phyloP scores from a whole-genome alignment of 352 stramenopile genomes.

The Phytophthora tubulina region DNA sequence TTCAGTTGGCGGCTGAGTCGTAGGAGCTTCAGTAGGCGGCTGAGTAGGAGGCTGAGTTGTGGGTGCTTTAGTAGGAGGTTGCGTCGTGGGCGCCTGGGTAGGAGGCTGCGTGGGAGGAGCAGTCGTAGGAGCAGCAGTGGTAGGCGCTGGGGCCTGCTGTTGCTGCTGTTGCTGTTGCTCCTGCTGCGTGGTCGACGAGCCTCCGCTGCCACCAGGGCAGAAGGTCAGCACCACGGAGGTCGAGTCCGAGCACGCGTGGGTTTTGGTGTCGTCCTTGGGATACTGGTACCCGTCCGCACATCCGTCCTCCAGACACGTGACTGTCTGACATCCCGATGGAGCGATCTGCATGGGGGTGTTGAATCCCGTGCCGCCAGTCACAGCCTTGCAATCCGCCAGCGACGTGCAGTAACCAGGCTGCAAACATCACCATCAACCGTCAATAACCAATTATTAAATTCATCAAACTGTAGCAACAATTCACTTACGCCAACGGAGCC shows the following conservation, averaged over 20 bases:
- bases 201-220: conserved; percentile 44
- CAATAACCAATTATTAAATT: not conserved
- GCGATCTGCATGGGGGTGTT: conserved; percentile 75
- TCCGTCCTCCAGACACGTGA: conserved; percentile 62
- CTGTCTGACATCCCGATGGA: conserved; percentile 48
- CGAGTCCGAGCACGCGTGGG: conserved; percentile 48
- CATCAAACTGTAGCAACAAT: conserved; percentile 8
- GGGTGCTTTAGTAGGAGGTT: conserved; percentile 1
- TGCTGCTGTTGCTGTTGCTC: conserved; percentile 9
- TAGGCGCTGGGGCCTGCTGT: not conserved
- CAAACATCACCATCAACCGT: conserved; percentile 2
- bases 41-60: conserved; percentile 1
- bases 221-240: conserved; percentile 59
- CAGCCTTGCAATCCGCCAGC: conserved; percentile 59
- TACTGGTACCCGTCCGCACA: conserved; percentile 76
- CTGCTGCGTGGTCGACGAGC: not conserved
- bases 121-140: not conserved
- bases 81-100: not conserved
- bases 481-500: conserved; percentile 44
- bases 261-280: conserved; percentile 67
- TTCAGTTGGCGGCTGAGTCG: conserved; percentile 1
- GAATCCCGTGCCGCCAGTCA: conserved; percentile 67
- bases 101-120: conserved; percentile 9
- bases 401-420: conserved; percentile 59
- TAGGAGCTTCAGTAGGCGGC: conserved; percentile 2